A percentile compares a stretch with the other conserved stretches of the same genome.
phyloP scores from a whole-genome alignment of 2,329 filamentous ascomycete species.

The Aspergillus sp. region DNA sequence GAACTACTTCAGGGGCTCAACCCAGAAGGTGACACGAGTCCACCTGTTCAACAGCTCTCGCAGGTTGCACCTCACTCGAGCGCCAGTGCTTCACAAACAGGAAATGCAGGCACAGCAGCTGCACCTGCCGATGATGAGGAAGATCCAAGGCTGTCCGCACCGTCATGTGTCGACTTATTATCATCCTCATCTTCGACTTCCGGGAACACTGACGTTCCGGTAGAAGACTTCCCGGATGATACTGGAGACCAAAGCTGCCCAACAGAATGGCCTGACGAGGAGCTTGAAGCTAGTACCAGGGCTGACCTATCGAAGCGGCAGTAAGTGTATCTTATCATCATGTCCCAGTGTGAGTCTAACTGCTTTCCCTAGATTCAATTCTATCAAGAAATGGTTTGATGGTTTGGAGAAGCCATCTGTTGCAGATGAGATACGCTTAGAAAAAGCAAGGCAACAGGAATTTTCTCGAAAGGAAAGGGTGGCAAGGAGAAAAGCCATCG shows the following conservation, averaged over 20 bases:
- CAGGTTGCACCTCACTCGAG: background rate
- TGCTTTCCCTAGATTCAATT: slow-evolving; percentile 14
- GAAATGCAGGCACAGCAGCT: background rate
- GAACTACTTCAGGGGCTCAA: background rate
- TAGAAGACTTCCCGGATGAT: background rate
- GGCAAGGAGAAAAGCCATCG: background rate
- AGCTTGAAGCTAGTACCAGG: background rate
- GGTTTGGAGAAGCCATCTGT: slow-evolving; percentile 10
- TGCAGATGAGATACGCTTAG: slow-evolving; percentile 13
- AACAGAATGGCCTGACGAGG: background rate
- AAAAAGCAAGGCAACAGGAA: slow-evolving; percentile 12
- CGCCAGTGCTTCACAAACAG: background rate
- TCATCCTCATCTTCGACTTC: background rate
- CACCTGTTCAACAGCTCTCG: no score
- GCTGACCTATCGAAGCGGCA: background rate
- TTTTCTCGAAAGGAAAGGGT: slow-evolving; percentile 10
- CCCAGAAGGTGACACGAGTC: background rate
- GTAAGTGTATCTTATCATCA: background rate
- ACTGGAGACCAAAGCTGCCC: background rate
- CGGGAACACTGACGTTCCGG: background rate
- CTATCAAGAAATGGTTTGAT: slow-evolving; percentile 11
- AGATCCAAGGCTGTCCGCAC: no score
- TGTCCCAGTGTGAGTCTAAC: background rate
- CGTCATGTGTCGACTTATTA: background rate
- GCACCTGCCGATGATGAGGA: background rate